A percentile compares a stretch with the other conserved stretches of the same genome.
These are phyloP conservation scores for Globisporangium radiosum DNA, from an alignment of 352 stramenopile genomes.

Conservation along the genomic window DNA sequence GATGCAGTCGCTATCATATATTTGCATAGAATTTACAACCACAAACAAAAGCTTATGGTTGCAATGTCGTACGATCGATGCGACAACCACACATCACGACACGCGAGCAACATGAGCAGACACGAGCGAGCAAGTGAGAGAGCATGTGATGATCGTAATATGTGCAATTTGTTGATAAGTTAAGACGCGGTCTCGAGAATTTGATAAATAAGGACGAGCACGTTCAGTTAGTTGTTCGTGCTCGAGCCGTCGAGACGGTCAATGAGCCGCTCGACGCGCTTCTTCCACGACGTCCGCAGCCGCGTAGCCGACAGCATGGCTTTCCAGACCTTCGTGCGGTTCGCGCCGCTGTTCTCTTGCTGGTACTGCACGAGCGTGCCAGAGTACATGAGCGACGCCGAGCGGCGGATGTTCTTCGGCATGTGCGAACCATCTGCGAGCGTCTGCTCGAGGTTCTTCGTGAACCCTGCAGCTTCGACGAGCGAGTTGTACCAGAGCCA, in stretches of 20 bases:
- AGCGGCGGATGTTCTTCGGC: constrained; percentile 12
- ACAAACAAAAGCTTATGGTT: too few relatives aligned
- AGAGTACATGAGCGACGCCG: constrained; percentile 28
- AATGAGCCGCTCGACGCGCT: constrained; percentile 51
- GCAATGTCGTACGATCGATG: too few relatives aligned
- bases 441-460: constrained; percentile 39
- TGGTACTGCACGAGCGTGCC: constrained; percentile 72
- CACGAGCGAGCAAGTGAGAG: background rate
- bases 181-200: too few relatives aligned
- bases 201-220: constrained; percentile 6
- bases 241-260: constrained; percentile 39
- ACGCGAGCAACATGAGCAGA: too few relatives aligned
- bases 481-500: constrained; percentile 61
- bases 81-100: too few relatives aligned
- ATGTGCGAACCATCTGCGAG: constrained; percentile 15
- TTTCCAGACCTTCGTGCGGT: constrained; percentile 29
- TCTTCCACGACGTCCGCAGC: constrained; percentile 33
- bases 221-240: constrained; percentile 7
- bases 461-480: constrained; percentile 47
- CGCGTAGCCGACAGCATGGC: constrained; percentile 30
- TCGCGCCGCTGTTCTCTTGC: constrained; percentile 27
- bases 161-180: too few relatives aligned
- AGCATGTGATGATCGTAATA: background rate
- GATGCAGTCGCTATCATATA: too few relatives aligned
- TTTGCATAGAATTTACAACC: too few relatives aligned